A percentile compares a stretch with the other conserved stretches of the same genome.
phyloP scores from a whole-genome alignment of 495 filamentous ascomycete species.

The Pseudotulostoma volvatum region DNA sequence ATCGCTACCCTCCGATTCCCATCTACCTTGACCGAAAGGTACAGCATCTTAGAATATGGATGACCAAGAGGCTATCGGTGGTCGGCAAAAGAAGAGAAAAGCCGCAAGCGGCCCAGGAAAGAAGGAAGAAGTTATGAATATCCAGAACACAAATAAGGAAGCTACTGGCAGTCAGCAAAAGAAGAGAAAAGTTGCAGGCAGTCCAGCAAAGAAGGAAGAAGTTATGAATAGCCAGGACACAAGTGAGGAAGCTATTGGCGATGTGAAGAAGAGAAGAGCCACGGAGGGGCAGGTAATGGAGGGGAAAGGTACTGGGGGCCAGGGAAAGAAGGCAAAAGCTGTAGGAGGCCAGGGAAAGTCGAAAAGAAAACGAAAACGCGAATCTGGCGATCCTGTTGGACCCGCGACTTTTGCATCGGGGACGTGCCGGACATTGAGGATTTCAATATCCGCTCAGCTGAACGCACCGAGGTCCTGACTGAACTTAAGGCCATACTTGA shows the following conservation, averaged over 20 bases:
- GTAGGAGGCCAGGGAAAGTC: background rate
- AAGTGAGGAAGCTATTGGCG: background rate
- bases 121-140: background rate
- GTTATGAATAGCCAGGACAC: background rate
- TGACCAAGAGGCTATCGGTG: background rate
- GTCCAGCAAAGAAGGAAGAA: background rate
- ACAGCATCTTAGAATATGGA: too few relatives aligned
- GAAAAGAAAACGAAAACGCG: background rate
- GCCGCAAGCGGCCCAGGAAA: background rate
- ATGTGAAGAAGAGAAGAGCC: background rate
- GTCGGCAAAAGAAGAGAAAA: background rate
- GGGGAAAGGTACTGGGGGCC: background rate
- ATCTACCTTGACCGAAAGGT: too few relatives aligned
- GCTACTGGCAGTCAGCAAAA: background rate
- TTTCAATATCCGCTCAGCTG: too few relatives aligned
- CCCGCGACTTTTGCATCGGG: too few relatives aligned
- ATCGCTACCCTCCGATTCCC: too few relatives aligned
- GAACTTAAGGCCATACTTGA: background rate
- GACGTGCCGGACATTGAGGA: background rate
- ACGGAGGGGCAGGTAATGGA: background rate
- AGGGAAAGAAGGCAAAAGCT: background rate
- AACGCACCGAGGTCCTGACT: background rate
- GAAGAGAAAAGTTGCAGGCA: background rate
- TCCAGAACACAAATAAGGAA: background rate
- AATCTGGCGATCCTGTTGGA: background rate